These are phyloP conservation scores for Spirogloea muscicola DNA, from an alignment of 139 green algal species.

Conservation along the genomic window DNA sequence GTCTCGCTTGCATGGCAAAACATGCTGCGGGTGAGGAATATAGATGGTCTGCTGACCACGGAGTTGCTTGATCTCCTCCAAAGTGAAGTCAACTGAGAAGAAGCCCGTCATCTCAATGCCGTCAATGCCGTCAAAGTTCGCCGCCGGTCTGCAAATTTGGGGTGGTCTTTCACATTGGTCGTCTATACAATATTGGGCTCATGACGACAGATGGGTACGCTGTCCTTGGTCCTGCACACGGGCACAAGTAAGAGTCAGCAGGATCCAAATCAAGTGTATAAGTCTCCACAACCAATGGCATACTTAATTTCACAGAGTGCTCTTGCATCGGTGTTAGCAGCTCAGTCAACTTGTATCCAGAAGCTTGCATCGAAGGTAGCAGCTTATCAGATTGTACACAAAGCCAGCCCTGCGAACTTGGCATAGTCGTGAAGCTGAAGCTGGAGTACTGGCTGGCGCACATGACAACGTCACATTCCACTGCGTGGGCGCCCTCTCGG, in stretches of 20 bases:
- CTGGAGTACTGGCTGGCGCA: neutral
- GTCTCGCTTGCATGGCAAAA: too few species aligned
- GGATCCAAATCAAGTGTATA: too few species aligned
- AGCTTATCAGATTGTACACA: too few species aligned
- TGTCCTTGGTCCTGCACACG: conserved; percentile 53
- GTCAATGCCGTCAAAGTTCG: conserved; percentile 52
- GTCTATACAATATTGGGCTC: conserved; percentile 56
- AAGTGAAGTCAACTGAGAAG: conserved; percentile 56
- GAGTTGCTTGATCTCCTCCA: conserved; percentile 57
- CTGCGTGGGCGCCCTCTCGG: conserved; percentile 58
- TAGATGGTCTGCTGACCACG: conserved; percentile 50
- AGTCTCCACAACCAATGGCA: too few species aligned
- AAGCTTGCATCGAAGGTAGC: too few species aligned
- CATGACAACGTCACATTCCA: conserved; percentile 68
- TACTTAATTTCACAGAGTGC: too few species aligned
- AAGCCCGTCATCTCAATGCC: conserved; percentile 50
- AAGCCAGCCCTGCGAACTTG: too few species aligned
- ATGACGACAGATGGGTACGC: conserved; percentile 61
- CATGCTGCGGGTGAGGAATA: too few species aligned
- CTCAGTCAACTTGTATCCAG: too few species aligned
- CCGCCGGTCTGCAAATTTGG: conserved; percentile 49
- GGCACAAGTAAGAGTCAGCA: too few species aligned
- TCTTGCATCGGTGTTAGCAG: too few species aligned
- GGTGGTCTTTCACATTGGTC: conserved; percentile 51
- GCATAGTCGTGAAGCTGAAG: too few species aligned